These are phyloP conservation scores for Talaromyces marneffei DNA, from an alignment of 2,329 filamentous ascomycete genomes.

Conservation along the genomic window DNA sequence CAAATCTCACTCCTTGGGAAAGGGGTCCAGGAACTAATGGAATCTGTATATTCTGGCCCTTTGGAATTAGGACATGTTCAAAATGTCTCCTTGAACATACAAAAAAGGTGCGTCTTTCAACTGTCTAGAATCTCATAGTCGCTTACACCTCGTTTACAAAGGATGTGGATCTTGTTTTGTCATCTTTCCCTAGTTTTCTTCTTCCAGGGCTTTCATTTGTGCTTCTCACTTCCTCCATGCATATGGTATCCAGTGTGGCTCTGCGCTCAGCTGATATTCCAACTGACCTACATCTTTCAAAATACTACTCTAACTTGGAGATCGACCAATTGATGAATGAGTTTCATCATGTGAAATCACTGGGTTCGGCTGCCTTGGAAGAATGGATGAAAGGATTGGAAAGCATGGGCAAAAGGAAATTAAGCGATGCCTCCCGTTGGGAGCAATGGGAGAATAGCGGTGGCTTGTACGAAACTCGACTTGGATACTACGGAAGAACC, in stretches of 20 bases:
- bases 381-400: conserved; percentile 76
- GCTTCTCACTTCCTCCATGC: conserved; percentile 56
- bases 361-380: conserved; percentile 63
- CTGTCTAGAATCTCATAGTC: conserved; percentile 11
- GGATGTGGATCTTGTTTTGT: conserved; percentile 66
- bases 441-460: conserved; percentile 62
- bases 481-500: neutral
- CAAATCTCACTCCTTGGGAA: conserved; percentile 46
- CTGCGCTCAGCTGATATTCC: conserved; percentile 49
- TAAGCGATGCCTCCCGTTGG: conserved; percentile 62
- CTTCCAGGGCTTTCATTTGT: conserved; percentile 65
- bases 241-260: conserved; percentile 54
- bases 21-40: conserved; percentile 57
- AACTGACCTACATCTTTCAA: conserved; percentile 51
- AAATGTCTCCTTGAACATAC: conserved; percentile 57
- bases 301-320: conserved; percentile 60
- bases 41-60: conserved; percentile 64
- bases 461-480: conserved; percentile 20
- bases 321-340: conserved; percentile 58
- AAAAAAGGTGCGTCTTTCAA: conserved; percentile 54
- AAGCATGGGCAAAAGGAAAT: conserved; percentile 54
- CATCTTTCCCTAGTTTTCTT: conserved; percentile 55
- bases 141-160: conserved; percentile 31
- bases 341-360: conserved; percentile 57
- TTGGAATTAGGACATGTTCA: conserved; percentile 61